Percentiles rank a stretch among this genome's conserved stretches.
These are phyloP conservation scores for Alternaria tenuissima DNA, from an alignment of 2,329 filamentous ascomycete genomes.

Conservation along the genomic window DNA sequence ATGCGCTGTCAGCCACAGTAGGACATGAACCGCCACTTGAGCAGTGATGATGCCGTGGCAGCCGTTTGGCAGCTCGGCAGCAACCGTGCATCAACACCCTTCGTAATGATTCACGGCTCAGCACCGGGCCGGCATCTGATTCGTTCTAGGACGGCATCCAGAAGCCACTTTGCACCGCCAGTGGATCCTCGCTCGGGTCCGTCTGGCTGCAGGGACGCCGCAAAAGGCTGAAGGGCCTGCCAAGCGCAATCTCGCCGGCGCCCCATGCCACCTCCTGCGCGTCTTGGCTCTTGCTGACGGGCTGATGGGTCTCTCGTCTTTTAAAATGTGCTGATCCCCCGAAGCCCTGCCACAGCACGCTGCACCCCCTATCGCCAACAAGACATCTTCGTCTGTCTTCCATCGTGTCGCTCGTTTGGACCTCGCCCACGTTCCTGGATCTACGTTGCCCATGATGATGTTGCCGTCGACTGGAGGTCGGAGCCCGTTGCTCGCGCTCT, in stretches of 20 bases:
- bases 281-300: constrained; percentile 33
- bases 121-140: constrained; percentile 10
- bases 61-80: constrained; percentile 11
- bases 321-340: constrained; percentile 38
- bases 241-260: constrained; percentile 36
- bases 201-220: constrained; percentile 21
- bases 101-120: constrained; percentile 5
- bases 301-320: constrained; percentile 21
- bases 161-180: constrained; percentile 18
- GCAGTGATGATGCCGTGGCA: constrained; percentile 7
- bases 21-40: constrained; percentile 1
- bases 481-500: constrained; percentile 43
- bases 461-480: constrained; percentile 42
- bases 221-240: constrained; percentile 27
- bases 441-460: constrained; percentile 35
- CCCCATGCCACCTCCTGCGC: constrained; percentile 27
- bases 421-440: constrained; percentile 8
- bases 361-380: constrained; percentile 26
- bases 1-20: neutral
- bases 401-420: constrained; percentile 19
- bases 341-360: constrained; percentile 14
- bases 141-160: constrained; percentile 7
- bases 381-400: constrained; percentile 8
- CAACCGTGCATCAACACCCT: neutral
- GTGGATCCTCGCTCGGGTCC: constrained; percentile 23